Base-by-base conservation (phyloP, 176 grass and related monocot species). In the Musa acuminata region DNA sequence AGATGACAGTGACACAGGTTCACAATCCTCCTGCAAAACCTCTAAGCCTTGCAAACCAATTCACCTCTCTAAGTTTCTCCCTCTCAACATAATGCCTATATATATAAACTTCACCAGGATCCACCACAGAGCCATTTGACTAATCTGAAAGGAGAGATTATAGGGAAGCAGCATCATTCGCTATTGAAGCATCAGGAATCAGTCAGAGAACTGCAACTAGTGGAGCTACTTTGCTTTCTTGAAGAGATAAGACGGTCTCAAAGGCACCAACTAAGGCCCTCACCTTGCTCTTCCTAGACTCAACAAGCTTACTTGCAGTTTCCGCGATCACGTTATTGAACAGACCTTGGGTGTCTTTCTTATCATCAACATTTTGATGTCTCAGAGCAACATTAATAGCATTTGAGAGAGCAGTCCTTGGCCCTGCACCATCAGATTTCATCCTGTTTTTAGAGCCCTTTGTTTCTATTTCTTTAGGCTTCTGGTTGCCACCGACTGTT, bases 261-360 rank as follows among this genome's bases (percentile, higher is more conserved):
- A 92, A 92, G 2, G 90, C 90, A 49, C 82, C 87, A 1, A 92
- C 87, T 8, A 92, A 85, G 26, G 90, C 90, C 84, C 85, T 92
- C 59, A 92, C 90, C 87, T 89, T 92, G 80, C 87, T 89, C 68
- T 83, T 87, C 77, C 87, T 78, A 10, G 82, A 23, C 79, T 89
- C 82, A n/a, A 75, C 64, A 27, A 92, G 87, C 82, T 81, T 82
- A 35, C 69, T 92, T 11, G 84, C 82, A 4, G 87, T 83, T 78
- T 89, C 87, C 77, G 87, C 80, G 65, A 92, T 89, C 77, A 89
- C 80, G 29, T 92, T 79, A 63, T 89, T 89, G 49, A 89, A 51
- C n/a, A 84, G 77, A 13, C 57, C 72, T 27, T 80, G 82, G 13
- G 71, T 22, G 5, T 52, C 72, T 75, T 78, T 89, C 63, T 62